Percentiles rank a stretch among this genome's conserved stretches.
These are phyloP conservation scores for Vitis rotundifolia DNA, from an alignment of 164 flowering plant species.

Conservation along the genomic window DNA sequence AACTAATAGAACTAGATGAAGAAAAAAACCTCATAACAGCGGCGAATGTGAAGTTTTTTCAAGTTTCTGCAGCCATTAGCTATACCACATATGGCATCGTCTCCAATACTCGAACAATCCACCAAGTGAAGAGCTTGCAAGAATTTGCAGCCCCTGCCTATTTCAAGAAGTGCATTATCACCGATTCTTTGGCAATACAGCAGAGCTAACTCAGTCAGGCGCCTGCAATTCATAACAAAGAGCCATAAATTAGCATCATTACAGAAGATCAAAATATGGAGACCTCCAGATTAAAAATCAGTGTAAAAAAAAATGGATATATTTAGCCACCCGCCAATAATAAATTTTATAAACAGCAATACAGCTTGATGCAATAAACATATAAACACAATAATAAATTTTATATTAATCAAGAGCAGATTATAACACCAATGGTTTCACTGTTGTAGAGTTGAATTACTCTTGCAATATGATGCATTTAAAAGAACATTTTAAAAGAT, in stretches of 20 bases:
- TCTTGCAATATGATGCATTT: too few relatives aligned
- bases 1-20: background rate
- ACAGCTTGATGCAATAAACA: background rate
- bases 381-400: too few relatives aligned
- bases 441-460: too few relatives aligned
- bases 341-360: background rate
- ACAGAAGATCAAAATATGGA: background rate
- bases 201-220: slow-evolving; percentile 70
- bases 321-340: background rate
- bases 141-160: slow-evolving; percentile 77
- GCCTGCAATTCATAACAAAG: slow-evolving; percentile 44
- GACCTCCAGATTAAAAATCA: background rate
- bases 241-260: slow-evolving; percentile 9
- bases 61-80: slow-evolving; percentile 76
- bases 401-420: background rate
- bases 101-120: slow-evolving; percentile 83
- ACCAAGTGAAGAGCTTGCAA: slow-evolving; percentile 86
- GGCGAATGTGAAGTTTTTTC: slow-evolving; percentile 84
- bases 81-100: slow-evolving; percentile 74
- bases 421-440: background rate
- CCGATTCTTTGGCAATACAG: slow-evolving; percentile 78
- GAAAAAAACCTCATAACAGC: slow-evolving; percentile 77
- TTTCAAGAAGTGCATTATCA: slow-evolving; percentile 61
- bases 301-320: background rate
- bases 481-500: background rate